A percentile compares a stretch with the other conserved stretches of the same genome.
phyloP scores from a whole-genome alignment of 192 early-diverging fungal genomes.

The Backusella circina region DNA sequence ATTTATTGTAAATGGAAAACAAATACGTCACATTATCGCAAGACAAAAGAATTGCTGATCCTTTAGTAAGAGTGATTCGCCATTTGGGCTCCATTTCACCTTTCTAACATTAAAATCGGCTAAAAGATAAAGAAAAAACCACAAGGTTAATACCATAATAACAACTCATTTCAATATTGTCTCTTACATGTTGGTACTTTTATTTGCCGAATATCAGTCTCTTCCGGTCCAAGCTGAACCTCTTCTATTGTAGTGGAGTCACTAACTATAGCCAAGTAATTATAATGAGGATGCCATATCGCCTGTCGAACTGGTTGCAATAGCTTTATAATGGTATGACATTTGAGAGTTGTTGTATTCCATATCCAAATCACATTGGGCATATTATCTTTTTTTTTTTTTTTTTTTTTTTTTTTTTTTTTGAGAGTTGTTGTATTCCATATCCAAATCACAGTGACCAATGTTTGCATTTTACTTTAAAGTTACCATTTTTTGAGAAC shows the following conservation, averaged over 20 bases:
- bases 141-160: neutral
- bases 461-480: neutral
- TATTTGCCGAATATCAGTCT: constrained; percentile 31
- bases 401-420: constrained; percentile 39
- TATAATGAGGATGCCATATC: constrained; percentile 64
- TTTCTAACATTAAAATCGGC: constrained; percentile 59
- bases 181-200: constrained; percentile 51
- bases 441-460: constrained; percentile 50
- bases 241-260: constrained; percentile 20
- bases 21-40: neutral
- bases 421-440: constrained; percentile 57
- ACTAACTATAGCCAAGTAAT: neutral
- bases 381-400: constrained; percentile 65
- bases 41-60: constrained; percentile 77
- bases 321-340: constrained; percentile 58
- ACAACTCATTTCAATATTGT: neutral
- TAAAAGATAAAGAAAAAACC: neutral
- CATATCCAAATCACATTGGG: constrained; percentile 76
- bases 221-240: neutral
- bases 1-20: neutral
- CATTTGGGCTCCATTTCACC: constrained; percentile 69
- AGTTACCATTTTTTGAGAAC: constrained; percentile 66
- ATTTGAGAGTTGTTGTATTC: constrained; percentile 47
- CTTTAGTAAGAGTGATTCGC: constrained; percentile 62
- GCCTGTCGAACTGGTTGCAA: constrained; percentile 48